phyloP scores from a whole-genome alignment of 2,329 filamentous ascomycete genomes.

The Huntiella savannae region DNA sequence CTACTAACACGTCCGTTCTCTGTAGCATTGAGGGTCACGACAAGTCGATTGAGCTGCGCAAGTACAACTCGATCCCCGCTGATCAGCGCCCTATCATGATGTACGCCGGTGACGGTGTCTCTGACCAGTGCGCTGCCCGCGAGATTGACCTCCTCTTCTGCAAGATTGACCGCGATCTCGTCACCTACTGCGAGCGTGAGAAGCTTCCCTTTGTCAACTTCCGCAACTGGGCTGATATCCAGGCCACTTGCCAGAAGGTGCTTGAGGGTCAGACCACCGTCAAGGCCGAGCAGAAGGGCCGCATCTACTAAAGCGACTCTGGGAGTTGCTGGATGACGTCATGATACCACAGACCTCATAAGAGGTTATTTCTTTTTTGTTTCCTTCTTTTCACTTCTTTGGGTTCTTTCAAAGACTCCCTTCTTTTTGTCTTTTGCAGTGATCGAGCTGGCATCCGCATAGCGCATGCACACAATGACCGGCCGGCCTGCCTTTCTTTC shows the following conservation, averaged over 20 bases:
- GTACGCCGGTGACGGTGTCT: slow-evolving; percentile 89
- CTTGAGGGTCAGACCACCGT: slow-evolving; percentile 51
- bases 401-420: slow-evolving; percentile 6
- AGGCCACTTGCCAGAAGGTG: slow-evolving; percentile 58
- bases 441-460: slow-evolving; percentile 8
- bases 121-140: slow-evolving; percentile 74
- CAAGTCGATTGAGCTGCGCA: slow-evolving; percentile 79
- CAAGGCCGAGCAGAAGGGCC: slow-evolving; percentile 44
- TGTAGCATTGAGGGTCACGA: slow-evolving; percentile 76
- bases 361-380: neutral
- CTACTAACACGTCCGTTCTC: slow-evolving; percentile 10
- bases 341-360: neutral
- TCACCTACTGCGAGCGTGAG: slow-evolving; percentile 69
- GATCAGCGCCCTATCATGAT: slow-evolving; percentile 59
- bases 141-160: slow-evolving; percentile 90
- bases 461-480: slow-evolving; percentile 11
- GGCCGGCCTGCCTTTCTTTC: slow-evolving; percentile 2
- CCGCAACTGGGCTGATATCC: slow-evolving; percentile 63
- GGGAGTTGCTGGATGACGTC: neutral
- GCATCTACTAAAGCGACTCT: slow-evolving; percentile 12
- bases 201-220: slow-evolving; percentile 78
- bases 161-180: slow-evolving; percentile 67
- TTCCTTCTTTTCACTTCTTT: neutral
- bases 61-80: slow-evolving; percentile 56
- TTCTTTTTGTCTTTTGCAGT: slow-evolving; percentile 3